Conservation (phyloP, 176 grass and related monocot genomes). For the Musa troglodytarum region DNA sequence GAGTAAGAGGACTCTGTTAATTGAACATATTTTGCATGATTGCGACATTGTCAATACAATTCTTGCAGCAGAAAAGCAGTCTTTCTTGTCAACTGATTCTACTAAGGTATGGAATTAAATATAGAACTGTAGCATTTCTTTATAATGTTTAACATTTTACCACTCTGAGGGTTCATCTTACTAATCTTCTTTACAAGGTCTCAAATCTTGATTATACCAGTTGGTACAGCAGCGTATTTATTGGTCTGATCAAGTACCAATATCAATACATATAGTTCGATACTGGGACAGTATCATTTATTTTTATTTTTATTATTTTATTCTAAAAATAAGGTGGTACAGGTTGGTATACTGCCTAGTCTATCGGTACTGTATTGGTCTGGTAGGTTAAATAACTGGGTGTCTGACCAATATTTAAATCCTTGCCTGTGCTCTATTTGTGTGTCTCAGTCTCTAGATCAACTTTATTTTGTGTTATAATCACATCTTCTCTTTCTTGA, state of each 20-base stretch:
- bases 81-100: slow-evolving; percentile 57
- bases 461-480: neutral
- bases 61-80: slow-evolving; percentile 61
- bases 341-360: no score
- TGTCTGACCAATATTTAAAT: neutral
- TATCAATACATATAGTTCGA: neutral
- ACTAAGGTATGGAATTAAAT: slow-evolving; percentile 48
- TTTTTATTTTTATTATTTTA: neutral
- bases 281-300: neutral
- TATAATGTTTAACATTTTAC: no score
- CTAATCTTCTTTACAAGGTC: no score
- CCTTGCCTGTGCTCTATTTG: no score
- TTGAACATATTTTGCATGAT: slow-evolving; percentile 83
- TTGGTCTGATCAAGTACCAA: no score
- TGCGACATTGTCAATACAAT: slow-evolving; percentile 86
- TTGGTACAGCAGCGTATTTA: no score
- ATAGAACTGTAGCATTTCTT: slow-evolving; percentile 3
- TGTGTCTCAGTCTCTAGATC: no score
- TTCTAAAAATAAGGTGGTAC: no score
- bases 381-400: no score
- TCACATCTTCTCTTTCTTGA: neutral
- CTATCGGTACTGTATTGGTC: no score
- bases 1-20: slow-evolving; percentile 58
- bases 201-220: no score
- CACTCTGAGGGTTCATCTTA: no score